Evolutionary conservation across 1,139 yeast species (phyloP).

Genomic region (Sugiyamaella pinicola): DNA sequence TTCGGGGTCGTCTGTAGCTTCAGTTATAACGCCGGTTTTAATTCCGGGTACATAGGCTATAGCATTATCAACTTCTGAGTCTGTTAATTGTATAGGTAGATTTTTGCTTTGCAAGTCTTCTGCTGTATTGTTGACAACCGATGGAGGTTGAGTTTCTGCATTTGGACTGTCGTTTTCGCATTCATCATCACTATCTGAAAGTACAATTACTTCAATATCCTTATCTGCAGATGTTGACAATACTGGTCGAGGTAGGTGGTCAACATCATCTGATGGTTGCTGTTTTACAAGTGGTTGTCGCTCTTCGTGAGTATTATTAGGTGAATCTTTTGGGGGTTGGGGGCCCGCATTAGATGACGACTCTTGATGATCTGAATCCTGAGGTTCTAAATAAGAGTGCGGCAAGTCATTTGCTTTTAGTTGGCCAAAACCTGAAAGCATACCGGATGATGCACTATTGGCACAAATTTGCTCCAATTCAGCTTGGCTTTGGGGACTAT

Average conservation of each 20-base stretch:
- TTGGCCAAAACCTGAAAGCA: no score
- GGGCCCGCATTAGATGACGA: no score
- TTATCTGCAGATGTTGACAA: not conserved
- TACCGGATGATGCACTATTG: no score
- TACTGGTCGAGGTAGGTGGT: not conserved
- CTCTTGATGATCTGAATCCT: no score
- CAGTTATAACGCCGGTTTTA: not conserved
- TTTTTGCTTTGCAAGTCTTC: not conserved
- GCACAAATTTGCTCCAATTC: no score
- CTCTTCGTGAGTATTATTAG: no score
- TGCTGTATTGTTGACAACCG: not conserved
- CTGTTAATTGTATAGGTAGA: not conserved
- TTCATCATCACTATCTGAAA: slow-evolving; percentile 22
- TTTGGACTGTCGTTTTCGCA: not conserved
- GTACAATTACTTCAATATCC: slow-evolving; percentile 38
- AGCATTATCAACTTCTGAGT: no score
- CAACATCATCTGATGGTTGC: not conserved
- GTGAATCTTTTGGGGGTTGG: no score
- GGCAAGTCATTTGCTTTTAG: no score
- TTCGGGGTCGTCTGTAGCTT: not conserved
- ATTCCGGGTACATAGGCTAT: no score
- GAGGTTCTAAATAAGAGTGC: no score
- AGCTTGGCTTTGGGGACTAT: no score
- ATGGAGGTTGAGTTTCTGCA: not conserved
- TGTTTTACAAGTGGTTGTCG: not conserved